Evolutionary conservation across 257 asterid genomes (phyloP), one percentile per base, ranked within the genome.

Genomic region (Scutellaria galericulata): DNA sequence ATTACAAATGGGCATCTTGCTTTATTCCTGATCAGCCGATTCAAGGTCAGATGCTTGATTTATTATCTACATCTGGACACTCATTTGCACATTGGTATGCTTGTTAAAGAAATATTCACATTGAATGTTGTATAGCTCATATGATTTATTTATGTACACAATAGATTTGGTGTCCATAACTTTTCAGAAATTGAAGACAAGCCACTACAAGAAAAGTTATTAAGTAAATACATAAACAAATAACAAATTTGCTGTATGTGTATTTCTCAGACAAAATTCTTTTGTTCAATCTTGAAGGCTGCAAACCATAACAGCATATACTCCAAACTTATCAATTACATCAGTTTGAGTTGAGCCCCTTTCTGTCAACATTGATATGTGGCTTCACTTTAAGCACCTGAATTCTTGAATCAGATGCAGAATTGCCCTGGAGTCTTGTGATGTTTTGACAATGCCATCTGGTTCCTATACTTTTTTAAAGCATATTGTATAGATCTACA

Each of bases 1-100:
- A 85, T 95, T 75, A 88, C 99, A 65, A 95, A 80, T 68, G 88
- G 90, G 52, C 97, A 77, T 72, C 81, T 95, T 55, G 94, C 92
- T 60, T 60, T 88, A 71, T 87, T 87, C 82, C 68, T 95, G 73
- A 87, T 92, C 75, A 82, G 85, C 80, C 88, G 92, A 77, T 75
- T 90, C 79, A 95, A 95, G 99, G 98, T 94, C 46, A 83, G 83
- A 69, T 77, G 51, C 67, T 69, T 59, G 52, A 50, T 71, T 70
- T 46, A 40, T 66, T 42, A 14, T 22, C 44, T 54, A 27, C 75
- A 59, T 46, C 46, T 63, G 18, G 18, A 9, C 52, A 44, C 71
- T 57, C 39, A 58, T 55, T 71, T 65, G 64, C 74, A 41, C 53
- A 58, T 39, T 57, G 40, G 31, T 9, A 48, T 62, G 66, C 60